phyloP scores from a whole-genome alignment of 805 yeast species.

The Sugiyamaella marilandica region DNA sequence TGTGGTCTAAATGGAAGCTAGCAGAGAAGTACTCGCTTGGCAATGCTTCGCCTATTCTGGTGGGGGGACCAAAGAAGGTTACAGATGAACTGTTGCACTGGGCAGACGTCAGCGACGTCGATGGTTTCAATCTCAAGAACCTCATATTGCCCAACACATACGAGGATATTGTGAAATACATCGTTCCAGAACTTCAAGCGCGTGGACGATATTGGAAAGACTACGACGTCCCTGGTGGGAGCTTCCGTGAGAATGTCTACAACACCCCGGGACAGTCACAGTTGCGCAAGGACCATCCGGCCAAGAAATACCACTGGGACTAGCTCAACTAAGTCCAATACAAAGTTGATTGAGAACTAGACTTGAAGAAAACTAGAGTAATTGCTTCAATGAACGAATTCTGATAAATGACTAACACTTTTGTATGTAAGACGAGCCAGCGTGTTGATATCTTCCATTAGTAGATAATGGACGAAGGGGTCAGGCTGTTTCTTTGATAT shows the following conservation, averaged over 20 bases:
- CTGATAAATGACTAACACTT: too few relatives aligned
- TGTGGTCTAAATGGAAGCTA: slow-evolving; percentile 27
- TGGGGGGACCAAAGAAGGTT: slow-evolving; percentile 37
- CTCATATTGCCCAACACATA: slow-evolving; percentile 37
- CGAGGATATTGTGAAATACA: slow-evolving; percentile 36
- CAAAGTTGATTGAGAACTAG: neutral
- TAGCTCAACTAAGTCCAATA: neutral
- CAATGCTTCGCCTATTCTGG: slow-evolving; percentile 27
- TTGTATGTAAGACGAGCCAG: too few relatives aligned
- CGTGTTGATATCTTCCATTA: too few relatives aligned
- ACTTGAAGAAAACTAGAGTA: too few relatives aligned
- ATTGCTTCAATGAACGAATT: too few relatives aligned
- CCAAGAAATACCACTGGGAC: slow-evolving; percentile 5
- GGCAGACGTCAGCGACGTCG: slow-evolving; percentile 38
- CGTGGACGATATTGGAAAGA: slow-evolving; percentile 38
- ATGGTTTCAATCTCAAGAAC: slow-evolving; percentile 41
- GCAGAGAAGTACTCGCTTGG: slow-evolving; percentile 37
- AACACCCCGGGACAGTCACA: slow-evolving; percentile 12
- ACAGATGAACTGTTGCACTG: slow-evolving; percentile 40
- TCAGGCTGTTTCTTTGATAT: too few relatives aligned
- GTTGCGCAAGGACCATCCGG: slow-evolving; percentile 19
- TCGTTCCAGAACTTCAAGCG: slow-evolving; percentile 37
- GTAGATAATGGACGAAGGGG: too few relatives aligned
- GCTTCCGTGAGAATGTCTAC: slow-evolving; percentile 37
- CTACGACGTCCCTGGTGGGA: slow-evolving; percentile 32